phyloP scores from a whole-genome alignment of 192 early-diverging fungal genomes.

The Radiomyces spectabilis region DNA sequence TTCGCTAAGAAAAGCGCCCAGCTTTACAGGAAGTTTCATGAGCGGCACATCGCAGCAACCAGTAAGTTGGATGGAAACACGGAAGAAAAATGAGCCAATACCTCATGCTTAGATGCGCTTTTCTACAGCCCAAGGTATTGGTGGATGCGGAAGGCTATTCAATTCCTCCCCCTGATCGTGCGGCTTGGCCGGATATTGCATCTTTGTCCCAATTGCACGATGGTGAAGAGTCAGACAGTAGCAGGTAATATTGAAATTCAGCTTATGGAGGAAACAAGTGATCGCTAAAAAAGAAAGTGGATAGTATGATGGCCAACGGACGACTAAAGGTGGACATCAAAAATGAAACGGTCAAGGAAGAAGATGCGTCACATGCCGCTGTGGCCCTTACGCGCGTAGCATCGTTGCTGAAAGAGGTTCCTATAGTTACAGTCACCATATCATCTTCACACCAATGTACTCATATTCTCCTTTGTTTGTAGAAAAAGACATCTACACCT shows the following conservation, averaged over 20 bases:
- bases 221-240: conserved; percentile 29
- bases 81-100: no score
- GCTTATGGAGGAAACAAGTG: neutral
- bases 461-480: neutral
- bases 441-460: no score
- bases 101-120: neutral
- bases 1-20: conserved; percentile 2
- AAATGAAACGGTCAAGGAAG: conserved; percentile 16
- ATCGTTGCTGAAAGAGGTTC: conserved; percentile 24
- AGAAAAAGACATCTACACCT: conserved; percentile 11
- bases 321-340: conserved; percentile 31
- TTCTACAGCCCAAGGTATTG: conserved; percentile 20
- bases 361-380: conserved; percentile 13
- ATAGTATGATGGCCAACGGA: neutral
- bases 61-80: no score
- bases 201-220: conserved; percentile 23
- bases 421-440: neutral
- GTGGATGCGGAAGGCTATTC: conserved; percentile 47
- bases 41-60: neutral
- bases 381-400: conserved; percentile 26
- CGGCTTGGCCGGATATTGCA: conserved; percentile 21
- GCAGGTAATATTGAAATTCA: neutral
- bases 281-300: conserved; percentile 18
- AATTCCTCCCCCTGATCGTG: conserved; percentile 40
- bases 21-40: conserved; percentile 8